Percentiles rank a stretch among this genome's conserved stretches.
Evolutionary conservation across 164 flowering plant species (phyloP).

Genomic region (Tinospora cordifolia): DNA sequence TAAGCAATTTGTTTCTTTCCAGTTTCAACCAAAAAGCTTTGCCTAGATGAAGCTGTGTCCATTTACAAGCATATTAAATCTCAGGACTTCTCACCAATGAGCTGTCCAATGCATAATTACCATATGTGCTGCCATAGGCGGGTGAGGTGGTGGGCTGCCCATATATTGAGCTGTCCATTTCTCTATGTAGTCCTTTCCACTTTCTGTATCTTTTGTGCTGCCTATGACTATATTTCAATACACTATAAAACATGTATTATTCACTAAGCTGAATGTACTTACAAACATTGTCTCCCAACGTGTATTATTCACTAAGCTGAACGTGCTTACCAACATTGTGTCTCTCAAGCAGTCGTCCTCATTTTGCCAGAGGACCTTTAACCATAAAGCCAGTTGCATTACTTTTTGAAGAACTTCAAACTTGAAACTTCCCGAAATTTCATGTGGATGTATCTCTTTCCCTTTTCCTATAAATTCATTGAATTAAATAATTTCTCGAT

Average conservation of each 20-base stretch:
- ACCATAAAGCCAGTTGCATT: not conserved
- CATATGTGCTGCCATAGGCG: not conserved
- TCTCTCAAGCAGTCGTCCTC: not conserved
- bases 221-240: not conserved
- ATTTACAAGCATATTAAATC: not conserved
- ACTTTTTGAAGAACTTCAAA: not conserved
- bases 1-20: not conserved
- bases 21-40: not conserved
- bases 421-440: not conserved
- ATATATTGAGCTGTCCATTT: not conserved
- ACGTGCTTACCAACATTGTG: too few species aligned
- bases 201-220: not conserved
- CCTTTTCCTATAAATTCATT: not conserved
- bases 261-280: too few species aligned
- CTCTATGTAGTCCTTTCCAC: not conserved
- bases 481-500: not conserved
- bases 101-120: not conserved
- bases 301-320: too few species aligned
- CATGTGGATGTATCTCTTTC: not conserved
- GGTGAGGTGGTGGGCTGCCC: not conserved
- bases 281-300: too few species aligned
- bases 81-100: not conserved
- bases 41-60: not conserved
- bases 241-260: too few species aligned
- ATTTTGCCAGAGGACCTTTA: not conserved